phyloP scores from a whole-genome alignment of 192 early-diverging fungal species.

The Dissophora ornata region DNA sequence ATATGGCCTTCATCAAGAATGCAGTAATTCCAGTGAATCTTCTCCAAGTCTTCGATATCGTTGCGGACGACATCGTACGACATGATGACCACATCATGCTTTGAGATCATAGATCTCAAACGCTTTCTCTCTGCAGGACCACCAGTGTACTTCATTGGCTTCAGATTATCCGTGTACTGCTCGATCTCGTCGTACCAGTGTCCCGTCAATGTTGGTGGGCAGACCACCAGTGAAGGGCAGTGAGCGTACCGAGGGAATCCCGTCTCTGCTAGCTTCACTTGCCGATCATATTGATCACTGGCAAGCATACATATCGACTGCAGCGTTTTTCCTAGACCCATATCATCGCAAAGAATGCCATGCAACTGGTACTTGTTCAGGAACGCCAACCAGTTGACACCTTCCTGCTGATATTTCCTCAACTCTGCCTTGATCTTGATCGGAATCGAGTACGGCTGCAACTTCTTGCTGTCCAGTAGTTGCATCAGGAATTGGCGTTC shows the following conservation, averaged over 20 bases:
- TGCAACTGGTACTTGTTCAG: conserved; percentile 96
- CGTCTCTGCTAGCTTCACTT: conserved; percentile 62
- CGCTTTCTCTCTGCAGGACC: conserved; percentile 78
- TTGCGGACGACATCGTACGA: conserved; percentile 98
- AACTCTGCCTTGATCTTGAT: conserved; percentile 93
- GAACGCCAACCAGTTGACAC: conserved; percentile 98
- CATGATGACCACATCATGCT: conserved; percentile 88
- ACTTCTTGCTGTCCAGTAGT: conserved; percentile 87
- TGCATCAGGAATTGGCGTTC: conserved; percentile 96
- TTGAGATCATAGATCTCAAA: conserved; percentile 64
- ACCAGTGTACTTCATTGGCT: conserved; percentile 89
- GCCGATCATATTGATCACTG: conserved; percentile 84
- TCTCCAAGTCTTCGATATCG: conserved; percentile 86
- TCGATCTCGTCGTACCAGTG: conserved; percentile 97
- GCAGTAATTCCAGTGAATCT: conserved; percentile 91
- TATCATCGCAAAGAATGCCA: conserved; percentile 98
- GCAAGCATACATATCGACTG: conserved; percentile 97
- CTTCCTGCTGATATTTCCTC: conserved; percentile 97
- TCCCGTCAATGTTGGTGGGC: conserved; percentile 93
- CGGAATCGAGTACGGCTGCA: conserved; percentile 89
- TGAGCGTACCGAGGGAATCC: conserved; percentile 74
- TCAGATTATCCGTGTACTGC: conserved; percentile 80
- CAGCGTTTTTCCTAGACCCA: conserved; percentile 98
- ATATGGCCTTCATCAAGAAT: conserved; percentile 98
- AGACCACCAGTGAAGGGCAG: conserved; percentile 91